Evolutionary conservation across 495 filamentous ascomycete genomes (phyloP).

Genomic region (Hypoxylon subgilvum): DNA sequence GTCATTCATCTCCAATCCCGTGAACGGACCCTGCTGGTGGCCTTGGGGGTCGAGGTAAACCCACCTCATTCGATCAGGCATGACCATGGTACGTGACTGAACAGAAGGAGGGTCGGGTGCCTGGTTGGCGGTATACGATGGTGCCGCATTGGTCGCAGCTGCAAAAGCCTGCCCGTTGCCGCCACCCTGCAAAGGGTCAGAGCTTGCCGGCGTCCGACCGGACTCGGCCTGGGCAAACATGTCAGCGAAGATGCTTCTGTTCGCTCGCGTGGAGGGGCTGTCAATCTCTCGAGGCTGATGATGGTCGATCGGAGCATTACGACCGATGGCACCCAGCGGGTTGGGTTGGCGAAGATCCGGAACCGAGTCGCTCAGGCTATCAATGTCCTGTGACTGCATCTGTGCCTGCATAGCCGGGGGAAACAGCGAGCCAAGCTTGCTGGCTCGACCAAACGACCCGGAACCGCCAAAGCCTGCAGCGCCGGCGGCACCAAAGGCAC

Average conservation of each 20-base stretch:
- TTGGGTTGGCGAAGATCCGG: constrained; percentile 57
- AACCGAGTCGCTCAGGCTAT: constrained; percentile 57
- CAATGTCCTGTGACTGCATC: constrained; percentile 68
- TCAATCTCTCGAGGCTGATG: constrained; percentile 61
- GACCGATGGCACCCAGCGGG: constrained; percentile 60
- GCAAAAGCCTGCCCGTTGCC: constrained; percentile 47
- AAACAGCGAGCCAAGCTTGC: constrained; percentile 87
- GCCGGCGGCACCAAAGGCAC: constrained; percentile 54
- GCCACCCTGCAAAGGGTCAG: constrained; percentile 41
- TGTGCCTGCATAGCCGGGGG: constrained; percentile 88
- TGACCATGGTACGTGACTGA: constrained; percentile 92
- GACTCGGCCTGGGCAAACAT: constrained; percentile 51
- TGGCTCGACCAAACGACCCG: constrained; percentile 71
- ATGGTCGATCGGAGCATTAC: constrained; percentile 55
- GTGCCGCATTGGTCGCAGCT: constrained; percentile 38
- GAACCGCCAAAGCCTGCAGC: constrained; percentile 56
- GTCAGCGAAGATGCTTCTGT: constrained; percentile 64
- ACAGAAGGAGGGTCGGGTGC: constrained; percentile 64
- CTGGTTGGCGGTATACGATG: constrained; percentile 39
- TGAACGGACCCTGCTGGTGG: constrained; percentile 90
- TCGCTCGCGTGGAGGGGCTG: constrained; percentile 65
- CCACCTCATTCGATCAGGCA: constrained; percentile 99
- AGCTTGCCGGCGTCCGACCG: constrained; percentile 43
- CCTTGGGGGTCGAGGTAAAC: constrained; percentile 96
- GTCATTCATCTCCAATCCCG: constrained; percentile 97